A percentile compares a stretch with the other conserved stretches of the same genome.
phyloP scores from a whole-genome alignment of 2,329 filamentous ascomycete genomes.

The Sarocladium kiliense region DNA sequence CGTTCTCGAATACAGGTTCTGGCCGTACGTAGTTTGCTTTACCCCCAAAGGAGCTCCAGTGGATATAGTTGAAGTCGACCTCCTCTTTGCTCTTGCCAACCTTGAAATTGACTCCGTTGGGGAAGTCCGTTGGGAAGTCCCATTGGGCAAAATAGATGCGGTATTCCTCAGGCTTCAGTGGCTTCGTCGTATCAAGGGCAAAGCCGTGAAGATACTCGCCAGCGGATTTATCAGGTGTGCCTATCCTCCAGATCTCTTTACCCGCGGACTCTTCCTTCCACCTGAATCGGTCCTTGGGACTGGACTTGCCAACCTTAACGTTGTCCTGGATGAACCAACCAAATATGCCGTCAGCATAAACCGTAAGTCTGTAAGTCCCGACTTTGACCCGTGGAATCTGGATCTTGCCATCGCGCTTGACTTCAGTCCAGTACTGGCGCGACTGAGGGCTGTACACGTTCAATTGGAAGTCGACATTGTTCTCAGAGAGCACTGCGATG shows the following conservation, averaged over 20 bases:
- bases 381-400: slow-evolving; percentile 49
- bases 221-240: slow-evolving; percentile 54
- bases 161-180: slow-evolving; percentile 51
- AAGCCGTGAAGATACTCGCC: slow-evolving; percentile 58
- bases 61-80: slow-evolving; percentile 56
- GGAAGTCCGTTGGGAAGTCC: slow-evolving; percentile 56
- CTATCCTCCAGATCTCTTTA: slow-evolving; percentile 57
- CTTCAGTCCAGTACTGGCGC: slow-evolving; percentile 58
- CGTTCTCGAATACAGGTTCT: slow-evolving; percentile 36
- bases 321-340: slow-evolving; percentile 53
- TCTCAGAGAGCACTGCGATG: slow-evolving; percentile 46
- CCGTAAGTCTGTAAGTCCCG: slow-evolving; percentile 56
- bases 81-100: slow-evolving; percentile 46
- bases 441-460: slow-evolving; percentile 47
- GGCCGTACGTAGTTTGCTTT: slow-evolving; percentile 41
- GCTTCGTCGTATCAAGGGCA: slow-evolving; percentile 39
- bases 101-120: slow-evolving; percentile 50
- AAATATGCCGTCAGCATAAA: slow-evolving; percentile 59
- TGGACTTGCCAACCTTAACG: slow-evolving; percentile 34
- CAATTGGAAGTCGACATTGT: slow-evolving; percentile 26
- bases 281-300: slow-evolving; percentile 9
- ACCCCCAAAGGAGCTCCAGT: slow-evolving; percentile 60
- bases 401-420: slow-evolving; percentile 41
- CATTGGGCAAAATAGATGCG: slow-evolving; percentile 57
- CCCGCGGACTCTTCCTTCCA: slow-evolving; percentile 54